Percentiles rank a stretch among this genome's conserved stretches.
These are phyloP conservation scores for Neofusicoccum sp. DNA, from an alignment of 2,329 filamentous ascomycete genomes.

Conservation along the genomic window DNA sequence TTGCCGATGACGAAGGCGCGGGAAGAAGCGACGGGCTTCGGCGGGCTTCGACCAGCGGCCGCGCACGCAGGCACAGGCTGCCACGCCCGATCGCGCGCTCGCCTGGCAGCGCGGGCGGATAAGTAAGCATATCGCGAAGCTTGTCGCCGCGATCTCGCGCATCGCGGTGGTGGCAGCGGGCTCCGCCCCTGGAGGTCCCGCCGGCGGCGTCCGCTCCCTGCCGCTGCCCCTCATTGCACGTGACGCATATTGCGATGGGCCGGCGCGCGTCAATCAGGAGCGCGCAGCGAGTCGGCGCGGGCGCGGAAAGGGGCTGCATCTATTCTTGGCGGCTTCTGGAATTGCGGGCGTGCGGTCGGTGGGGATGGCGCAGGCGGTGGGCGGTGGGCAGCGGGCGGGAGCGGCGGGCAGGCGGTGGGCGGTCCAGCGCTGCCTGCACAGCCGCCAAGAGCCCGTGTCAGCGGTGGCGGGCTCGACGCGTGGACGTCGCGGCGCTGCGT, in stretches of 20 bases:
- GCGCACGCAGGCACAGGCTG: neutral
- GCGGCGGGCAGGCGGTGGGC: slow-evolving; percentile 15
- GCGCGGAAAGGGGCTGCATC: slow-evolving; percentile 15
- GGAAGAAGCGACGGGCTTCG: slow-evolving; percentile 23
- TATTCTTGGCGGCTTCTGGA: slow-evolving; percentile 19
- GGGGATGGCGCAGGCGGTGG: slow-evolving; percentile 9
- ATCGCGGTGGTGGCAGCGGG: slow-evolving; percentile 9
- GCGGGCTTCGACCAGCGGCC: slow-evolving; percentile 25
- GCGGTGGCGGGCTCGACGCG: slow-evolving; percentile 19
- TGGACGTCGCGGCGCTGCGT: slow-evolving; percentile 3
- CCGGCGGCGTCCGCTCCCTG: slow-evolving; percentile 16
- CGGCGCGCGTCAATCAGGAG: slow-evolving; percentile 21
- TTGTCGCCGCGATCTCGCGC: slow-evolving; percentile 9
- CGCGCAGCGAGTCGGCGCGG: neutral
- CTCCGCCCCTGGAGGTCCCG: slow-evolving; percentile 15
- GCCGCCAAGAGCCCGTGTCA: slow-evolving; percentile 17
- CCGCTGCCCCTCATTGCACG: slow-evolving; percentile 39
- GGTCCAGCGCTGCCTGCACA: slow-evolving; percentile 14
- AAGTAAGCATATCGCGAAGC: slow-evolving; percentile 5
- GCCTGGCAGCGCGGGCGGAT: neutral
- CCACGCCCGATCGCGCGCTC: neutral
- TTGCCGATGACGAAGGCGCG: slow-evolving; percentile 22
- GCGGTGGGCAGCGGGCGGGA: slow-evolving; percentile 12
- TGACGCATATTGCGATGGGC: slow-evolving; percentile 27
- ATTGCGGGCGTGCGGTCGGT: slow-evolving; percentile 16